Evolutionary conservation across 345 rosid genomes (phyloP).

Genomic region (Salix udensis): DNA sequence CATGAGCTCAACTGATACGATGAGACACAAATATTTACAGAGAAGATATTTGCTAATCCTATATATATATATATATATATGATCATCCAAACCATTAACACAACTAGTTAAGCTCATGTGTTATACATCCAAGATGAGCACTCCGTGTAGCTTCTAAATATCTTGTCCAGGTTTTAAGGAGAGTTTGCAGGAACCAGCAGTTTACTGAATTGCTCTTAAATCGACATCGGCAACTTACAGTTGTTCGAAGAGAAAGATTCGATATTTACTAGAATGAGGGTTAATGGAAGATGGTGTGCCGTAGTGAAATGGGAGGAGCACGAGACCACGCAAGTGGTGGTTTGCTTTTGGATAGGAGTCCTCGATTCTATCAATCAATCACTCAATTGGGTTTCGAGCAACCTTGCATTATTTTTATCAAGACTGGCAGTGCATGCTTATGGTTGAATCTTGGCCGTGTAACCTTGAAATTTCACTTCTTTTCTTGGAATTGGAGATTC

Average conservation of each 20-base stretch:
- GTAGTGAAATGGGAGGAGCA: constrained; percentile 40
- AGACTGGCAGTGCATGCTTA: constrained; percentile 1
- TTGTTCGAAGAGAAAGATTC: constrained; percentile 13
- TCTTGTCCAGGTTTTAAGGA: constrained; percentile 6
- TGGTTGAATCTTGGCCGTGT: constrained; percentile 28
- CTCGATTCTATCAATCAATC: background rate
- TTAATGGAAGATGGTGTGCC: constrained; percentile 30
- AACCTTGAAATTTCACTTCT: constrained; percentile 7
- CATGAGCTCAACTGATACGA: background rate
- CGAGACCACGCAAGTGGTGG: constrained; percentile 46
- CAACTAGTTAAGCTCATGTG: background rate
- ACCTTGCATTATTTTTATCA: constrained; percentile 6
- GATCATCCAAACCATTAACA: background rate
- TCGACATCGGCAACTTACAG: constrained; percentile 22
- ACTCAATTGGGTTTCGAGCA: constrained; percentile 39
- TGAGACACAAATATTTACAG: background rate
- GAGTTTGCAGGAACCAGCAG: background rate
- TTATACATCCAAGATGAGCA: background rate
- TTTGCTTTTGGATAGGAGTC: constrained; percentile 22
- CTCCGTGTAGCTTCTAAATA: constrained; percentile 16
- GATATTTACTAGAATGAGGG: constrained; percentile 12
- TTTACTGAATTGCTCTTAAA: constrained; percentile 12
- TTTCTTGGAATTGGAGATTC: constrained; percentile 5
- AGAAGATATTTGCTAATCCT: background rate
- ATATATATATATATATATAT: background rate